Conservation (phyloP, 139 green algal genomes). For the Picochlorum sp. region DNA sequence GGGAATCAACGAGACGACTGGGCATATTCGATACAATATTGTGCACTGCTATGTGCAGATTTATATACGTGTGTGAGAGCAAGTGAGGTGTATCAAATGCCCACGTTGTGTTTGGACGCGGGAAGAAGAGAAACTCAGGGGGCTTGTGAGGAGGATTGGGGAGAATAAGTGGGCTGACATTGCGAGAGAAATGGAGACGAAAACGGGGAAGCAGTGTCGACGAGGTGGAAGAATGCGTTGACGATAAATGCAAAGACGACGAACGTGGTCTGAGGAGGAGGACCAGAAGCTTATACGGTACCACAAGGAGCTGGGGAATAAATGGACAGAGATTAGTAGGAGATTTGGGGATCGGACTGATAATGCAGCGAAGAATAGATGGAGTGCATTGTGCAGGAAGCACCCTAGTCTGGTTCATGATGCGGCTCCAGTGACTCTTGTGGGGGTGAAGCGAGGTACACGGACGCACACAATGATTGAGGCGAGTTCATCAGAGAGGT, state of each 20-base stretch:
- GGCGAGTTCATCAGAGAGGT: conserved; percentile 34
- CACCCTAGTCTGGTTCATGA: not conserved
- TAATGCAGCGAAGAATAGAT: conserved; percentile 47
- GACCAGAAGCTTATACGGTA: conserved; percentile 11
- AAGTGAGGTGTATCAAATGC: not conserved
- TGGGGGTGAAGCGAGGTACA: not conserved
- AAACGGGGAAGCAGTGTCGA: conserved; percentile 48
- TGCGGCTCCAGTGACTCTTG: conserved; percentile 3
- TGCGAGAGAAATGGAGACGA: conserved; percentile 30
- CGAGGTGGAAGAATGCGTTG: conserved; percentile 63
- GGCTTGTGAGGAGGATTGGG: conserved; percentile 40
- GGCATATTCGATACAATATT: no score
- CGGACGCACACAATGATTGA: not conserved
- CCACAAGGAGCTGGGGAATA: conserved; percentile 29
- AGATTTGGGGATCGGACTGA: conserved; percentile 40
- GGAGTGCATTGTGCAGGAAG: conserved; percentile 21
- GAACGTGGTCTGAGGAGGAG: conserved; percentile 17
- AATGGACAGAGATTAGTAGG: conserved; percentile 40
- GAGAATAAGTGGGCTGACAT: conserved; percentile 51
- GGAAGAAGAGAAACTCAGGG: conserved; percentile 38
- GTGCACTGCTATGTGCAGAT: no score
- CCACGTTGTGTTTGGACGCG: not conserved
- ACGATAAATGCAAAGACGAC: conserved; percentile 31
- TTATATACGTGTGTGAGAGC: no score
- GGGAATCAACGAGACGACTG: no score